Evolutionary conservation across 2,329 filamentous ascomycete species (phyloP), one percentile per base, ranked within the genome.

Genomic region (Chrysosporium keratinophilum): DNA sequence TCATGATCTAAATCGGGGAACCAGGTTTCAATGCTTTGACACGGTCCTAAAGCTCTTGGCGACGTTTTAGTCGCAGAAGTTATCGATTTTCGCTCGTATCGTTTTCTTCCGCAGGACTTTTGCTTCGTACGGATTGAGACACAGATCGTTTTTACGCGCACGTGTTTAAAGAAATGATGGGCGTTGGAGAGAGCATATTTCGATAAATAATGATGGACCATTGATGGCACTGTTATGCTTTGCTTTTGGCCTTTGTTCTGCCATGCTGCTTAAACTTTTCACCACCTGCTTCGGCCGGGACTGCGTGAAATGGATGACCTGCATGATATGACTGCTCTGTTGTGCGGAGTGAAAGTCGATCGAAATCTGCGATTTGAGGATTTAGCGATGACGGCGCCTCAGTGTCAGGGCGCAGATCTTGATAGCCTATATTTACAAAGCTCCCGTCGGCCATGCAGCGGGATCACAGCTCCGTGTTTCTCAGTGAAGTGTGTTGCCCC

Each of bases 1-100:
- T 52, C 50, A 52, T 17, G 19, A 46, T 39, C 50, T 44, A 52
- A 40, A 12, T 45, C 50, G 50, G 50, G 50, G 50, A 52, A 52
- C 50, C 19, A 31, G 6, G 31, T n/a, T 46, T 12, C 33, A 42
- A 11, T 14, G 19, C 17, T 39, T 39, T 9, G 14, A 15, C 6
- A 19, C 39, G 9, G 5, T 12, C 2, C 20, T 20, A 35, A 23
- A 17, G 17, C 34, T 14, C 49, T 51, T 51, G 49, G 39, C 49
- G 37, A 23, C 19, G 42, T 45, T 7, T 28, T 28, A 28, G 23
- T 28, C 23, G 3, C 23, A 7, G 23, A 28, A 7, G 23, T 28
- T 28, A 28, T 28, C 23, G 23, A 28, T 7, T 28, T 28, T 7
- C 3, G 7, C 7, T 28, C 23, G 7, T 28, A 7, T 28, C 23